Percentiles rank a stretch among this genome's conserved stretches.
Conservation (phyloP, 116 monocot genomes). For the Trichopus zeylanicus region DNA sequence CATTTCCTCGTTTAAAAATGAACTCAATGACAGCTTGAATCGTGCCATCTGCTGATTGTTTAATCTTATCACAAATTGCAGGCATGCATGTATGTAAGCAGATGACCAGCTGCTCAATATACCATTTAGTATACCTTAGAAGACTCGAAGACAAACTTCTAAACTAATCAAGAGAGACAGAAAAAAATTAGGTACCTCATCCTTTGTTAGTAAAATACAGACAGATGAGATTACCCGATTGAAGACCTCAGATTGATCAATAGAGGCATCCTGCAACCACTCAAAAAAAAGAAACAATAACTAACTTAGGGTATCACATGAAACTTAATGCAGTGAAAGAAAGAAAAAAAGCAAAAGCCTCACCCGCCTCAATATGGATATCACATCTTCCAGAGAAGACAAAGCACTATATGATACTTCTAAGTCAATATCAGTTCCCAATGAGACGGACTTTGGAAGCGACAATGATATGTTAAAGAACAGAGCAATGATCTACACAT, state of each 20-base stretch:
- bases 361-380: slow-evolving; percentile 85
- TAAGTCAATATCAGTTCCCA: slow-evolving; percentile 47
- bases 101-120: slow-evolving; percentile 64
- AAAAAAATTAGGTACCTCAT: slow-evolving; percentile 43
- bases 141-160: not conserved
- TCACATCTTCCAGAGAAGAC: slow-evolving; percentile 81
- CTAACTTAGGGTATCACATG: not conserved
- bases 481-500: slow-evolving; percentile 67
- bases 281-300: too few species aligned
- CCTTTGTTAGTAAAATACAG: slow-evolving; percentile 72
- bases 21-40: slow-evolving; percentile 87
- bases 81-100: slow-evolving; percentile 54
- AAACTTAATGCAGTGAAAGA: not conserved
- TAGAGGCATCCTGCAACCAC: slow-evolving; percentile 77
- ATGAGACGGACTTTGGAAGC: slow-evolving; percentile 59
- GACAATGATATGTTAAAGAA: slow-evolving; percentile 89
- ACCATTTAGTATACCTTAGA: slow-evolving; percentile 5
- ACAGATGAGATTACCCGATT: slow-evolving; percentile 76
- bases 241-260: slow-evolving; percentile 92
- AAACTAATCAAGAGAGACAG: not conserved
- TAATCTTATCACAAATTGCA: slow-evolving; percentile 87
- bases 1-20: slow-evolving; percentile 68
- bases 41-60: slow-evolving; percentile 89
- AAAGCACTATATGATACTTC: slow-evolving; percentile 87
- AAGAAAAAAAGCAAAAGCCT: slow-evolving; percentile 4